Percentiles rank a stretch among this genome's conserved stretches.
phyloP scores from a whole-genome alignment of 2,329 filamentous ascomycete species.

The Capronia epimyces region DNA sequence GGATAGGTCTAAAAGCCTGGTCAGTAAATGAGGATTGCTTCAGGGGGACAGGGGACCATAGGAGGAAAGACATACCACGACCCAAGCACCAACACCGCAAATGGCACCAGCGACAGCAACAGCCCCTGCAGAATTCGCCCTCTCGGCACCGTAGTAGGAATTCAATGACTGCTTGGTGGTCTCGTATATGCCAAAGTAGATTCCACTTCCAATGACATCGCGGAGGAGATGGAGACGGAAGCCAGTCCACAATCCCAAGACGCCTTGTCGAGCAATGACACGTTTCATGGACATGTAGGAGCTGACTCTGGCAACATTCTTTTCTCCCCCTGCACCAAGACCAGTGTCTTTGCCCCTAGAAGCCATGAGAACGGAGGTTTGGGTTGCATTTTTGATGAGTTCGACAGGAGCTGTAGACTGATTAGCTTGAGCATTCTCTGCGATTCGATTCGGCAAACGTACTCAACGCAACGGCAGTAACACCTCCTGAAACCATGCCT shows the following conservation, averaged over 20 bases:
- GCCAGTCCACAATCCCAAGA: constrained; percentile 43
- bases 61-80: constrained; percentile 36
- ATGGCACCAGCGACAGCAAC: constrained; percentile 43
- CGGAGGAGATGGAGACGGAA: constrained; percentile 43
- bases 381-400: constrained; percentile 46
- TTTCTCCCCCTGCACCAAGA: constrained; percentile 4
- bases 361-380: constrained; percentile 45
- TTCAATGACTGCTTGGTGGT: constrained; percentile 44
- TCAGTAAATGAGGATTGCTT: constrained; percentile 1
- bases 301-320: constrained; percentile 37
- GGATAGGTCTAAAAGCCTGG: constrained; percentile 40
- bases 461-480: constrained; percentile 43
- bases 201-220: constrained; percentile 42
- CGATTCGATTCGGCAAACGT: constrained; percentile 24
- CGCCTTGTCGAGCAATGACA: constrained; percentile 41
- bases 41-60: background rate
- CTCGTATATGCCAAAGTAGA: constrained; percentile 47
- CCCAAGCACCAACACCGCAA: constrained; percentile 45
- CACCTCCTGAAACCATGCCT: constrained; percentile 40
- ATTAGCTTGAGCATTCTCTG: constrained; percentile 3
- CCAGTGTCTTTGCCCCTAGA: constrained; percentile 7
- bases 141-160: constrained; percentile 41
- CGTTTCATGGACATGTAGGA: constrained; percentile 41
- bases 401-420: constrained; percentile 41
- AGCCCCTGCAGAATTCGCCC: constrained; percentile 39